Base-by-base conservation (phyloP, 352 stramenopile genomes). In the Phytophthora pinifolia region DNA sequence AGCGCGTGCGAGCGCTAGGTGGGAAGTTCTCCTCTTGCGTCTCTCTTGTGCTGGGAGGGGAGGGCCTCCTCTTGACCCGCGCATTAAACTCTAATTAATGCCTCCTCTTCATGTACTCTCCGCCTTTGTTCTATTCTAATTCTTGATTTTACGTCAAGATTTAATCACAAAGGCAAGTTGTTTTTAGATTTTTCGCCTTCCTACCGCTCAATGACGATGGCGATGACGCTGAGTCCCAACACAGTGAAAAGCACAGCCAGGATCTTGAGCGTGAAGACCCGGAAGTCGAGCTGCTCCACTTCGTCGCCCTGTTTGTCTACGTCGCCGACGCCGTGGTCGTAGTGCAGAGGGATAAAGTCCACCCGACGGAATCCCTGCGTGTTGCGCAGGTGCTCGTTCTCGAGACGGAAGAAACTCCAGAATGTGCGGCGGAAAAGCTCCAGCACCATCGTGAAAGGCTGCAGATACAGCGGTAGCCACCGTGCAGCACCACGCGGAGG, bases 371-470 rank as follows among this genome's bases (percentile, higher is more conserved):
- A 94, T 27, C 83, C 83, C 49, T 92, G 83, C 22, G 83, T 94
- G 62, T 93, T 94, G 65, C 85, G 83, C 45, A 93, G 46, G 42
- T 93, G 83, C 65, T 94, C 85, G 43, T 94, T 94, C 52, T 94
- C 85, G 30, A 94, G 69, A 0, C 75, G 70, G 45, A 94, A 94
- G 48, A 94, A 92, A 59, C 85, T 90, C 85, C 85, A 94, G 38
- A 91, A 89, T 6, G 85, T 94, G 32, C 85, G 81, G 12, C 85
- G 81, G 36, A 94, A 89, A 15, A 92, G 72, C 65, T 94, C 85
- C 2, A 88, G 51, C 17, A 94, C 79, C 79, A 92, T 94, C 9
- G 85, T 92, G 45, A 92, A 89, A 32, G 83, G 85, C 65, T 91
- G 83, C 32, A 94, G 50, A 36, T 94, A 94, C 29, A 91, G 62